Evolutionary conservation across 2,329 filamentous ascomycete species (phyloP), one percentile per base, ranked within the genome.

Genomic region (Scleromitrula shiraiana): DNA sequence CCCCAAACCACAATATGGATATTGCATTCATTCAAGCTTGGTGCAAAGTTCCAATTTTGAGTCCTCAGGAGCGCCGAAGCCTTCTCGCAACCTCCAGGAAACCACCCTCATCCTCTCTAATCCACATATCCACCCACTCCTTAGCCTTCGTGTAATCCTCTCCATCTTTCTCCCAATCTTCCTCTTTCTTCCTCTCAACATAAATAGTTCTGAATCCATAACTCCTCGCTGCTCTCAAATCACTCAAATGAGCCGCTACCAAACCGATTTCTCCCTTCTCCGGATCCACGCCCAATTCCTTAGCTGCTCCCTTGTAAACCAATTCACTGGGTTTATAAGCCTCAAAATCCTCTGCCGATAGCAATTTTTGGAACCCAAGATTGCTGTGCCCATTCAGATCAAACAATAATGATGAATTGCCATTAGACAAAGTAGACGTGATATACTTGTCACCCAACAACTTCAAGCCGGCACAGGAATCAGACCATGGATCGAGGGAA

Each of bases 211-310:
- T 35, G n/a, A 35, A 35, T 6, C 87, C 87, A 51, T 71, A 74
- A 2, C 59, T 62, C 57, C 78, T 79, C 4, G 87, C 87, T 0
- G 75, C 83, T 51, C 77, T 68, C 46, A 93, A 66, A 64, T 91
- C 87, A 5, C 60, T 64, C 50, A 91, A 67, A 66, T 91, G 86
- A 30, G 86, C 81, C 14, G 88, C 87, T 17, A 93, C 84, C 77
- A 93, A 80, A 17, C 79, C 83, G 49, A 87, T 83, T 59, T 89
- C 72, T 2, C 63, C 62, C 26, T 29, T 12, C 26, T 29, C 26
- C 0, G 81, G 75, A 51, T 74, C 57, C 14, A 59, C 35, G 0
- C 74, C 77, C 44, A 90, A 65, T 54, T 69, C 71, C 49, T 70
- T 65, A 2, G 73, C 83, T 0, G 83, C 85, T 4, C 86, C 85